A percentile compares a stretch with the other conserved stretches of the same genome.
Conservation (phyloP, 2,329 filamentous ascomycete genomes). For the Dissoconium aciculare region DNA sequence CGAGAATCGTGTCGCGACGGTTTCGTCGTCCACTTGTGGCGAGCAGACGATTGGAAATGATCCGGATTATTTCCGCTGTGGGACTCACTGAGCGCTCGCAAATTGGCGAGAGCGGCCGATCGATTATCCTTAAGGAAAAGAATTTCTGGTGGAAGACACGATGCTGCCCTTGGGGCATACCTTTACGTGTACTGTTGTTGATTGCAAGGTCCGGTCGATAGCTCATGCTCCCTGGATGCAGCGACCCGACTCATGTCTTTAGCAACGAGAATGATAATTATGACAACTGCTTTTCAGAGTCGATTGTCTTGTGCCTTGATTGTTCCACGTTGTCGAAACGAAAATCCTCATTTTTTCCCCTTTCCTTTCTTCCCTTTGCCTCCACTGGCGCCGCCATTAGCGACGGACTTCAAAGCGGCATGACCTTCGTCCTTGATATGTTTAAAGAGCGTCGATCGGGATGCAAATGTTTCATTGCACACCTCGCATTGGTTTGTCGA, state of each 20-base stretch:
- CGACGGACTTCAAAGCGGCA: conserved; percentile 34
- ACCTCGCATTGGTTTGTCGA: conserved; percentile 47
- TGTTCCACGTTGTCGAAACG: no score
- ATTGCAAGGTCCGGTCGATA: no score
- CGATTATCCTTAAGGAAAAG: no score
- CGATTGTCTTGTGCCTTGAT: no score
- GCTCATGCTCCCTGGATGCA: no score
- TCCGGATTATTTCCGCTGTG: conserved; percentile 3
- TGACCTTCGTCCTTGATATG: conserved; percentile 47
- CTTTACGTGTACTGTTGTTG: no score
- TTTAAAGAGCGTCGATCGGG: conserved; percentile 55
- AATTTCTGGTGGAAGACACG: no score
- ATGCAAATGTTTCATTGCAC: conserved; percentile 65
- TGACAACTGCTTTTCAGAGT: no score
- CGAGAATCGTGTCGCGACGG: conserved; percentile 2
- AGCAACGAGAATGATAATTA: no score
- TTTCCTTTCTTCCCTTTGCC: conserved; percentile 21
- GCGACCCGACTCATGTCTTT: no score
- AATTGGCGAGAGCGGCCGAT: no score
- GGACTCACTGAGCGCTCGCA: conserved; percentile 2
- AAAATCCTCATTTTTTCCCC: conserved; percentile 18
- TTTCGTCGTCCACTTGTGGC: conserved; percentile 1
- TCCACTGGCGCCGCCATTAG: conserved; percentile 7
- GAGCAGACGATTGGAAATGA: conserved; percentile 1
- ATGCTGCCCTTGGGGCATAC: no score